Percentiles rank a stretch among this genome's conserved stretches.
Conservation (phyloP, 2,329 filamentous ascomycete genomes). For the Fusarium foetens region DNA sequence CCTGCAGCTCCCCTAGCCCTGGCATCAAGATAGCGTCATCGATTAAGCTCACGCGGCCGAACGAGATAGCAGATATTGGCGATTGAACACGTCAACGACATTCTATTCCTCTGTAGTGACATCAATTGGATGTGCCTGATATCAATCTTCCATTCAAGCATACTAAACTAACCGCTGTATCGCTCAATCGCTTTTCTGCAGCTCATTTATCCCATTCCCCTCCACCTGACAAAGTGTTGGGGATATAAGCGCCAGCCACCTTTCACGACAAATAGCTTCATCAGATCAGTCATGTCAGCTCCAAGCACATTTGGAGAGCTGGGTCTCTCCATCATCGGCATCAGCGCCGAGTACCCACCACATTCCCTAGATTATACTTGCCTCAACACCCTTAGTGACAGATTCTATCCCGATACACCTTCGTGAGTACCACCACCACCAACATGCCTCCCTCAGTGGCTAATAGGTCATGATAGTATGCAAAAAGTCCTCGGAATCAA, state of each 20-base stretch:
- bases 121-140: constrained; percentile 16
- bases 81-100: constrained; percentile 28
- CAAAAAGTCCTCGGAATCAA: constrained; percentile 72
- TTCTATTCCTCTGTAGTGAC: background rate
- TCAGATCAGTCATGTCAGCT: constrained; percentile 53
- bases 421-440: constrained; percentile 57
- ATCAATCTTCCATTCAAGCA: background rate
- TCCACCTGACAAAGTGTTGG: constrained; percentile 33
- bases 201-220: background rate
- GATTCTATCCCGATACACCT: constrained; percentile 68
- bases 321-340: constrained; percentile 68
- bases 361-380: constrained; percentile 61
- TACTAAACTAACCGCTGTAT: background rate
- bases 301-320: constrained; percentile 59
- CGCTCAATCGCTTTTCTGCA: background rate
- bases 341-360: constrained; percentile 70
- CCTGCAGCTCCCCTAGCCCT: constrained; percentile 24
- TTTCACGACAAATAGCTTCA: background rate
- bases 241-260: constrained; percentile 22
- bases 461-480: constrained; percentile 57
- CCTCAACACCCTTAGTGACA: constrained; percentile 63
- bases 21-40: constrained; percentile 39
- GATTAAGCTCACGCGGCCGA: constrained; percentile 22
- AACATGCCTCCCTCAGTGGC: background rate
- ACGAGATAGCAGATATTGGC: constrained; percentile 14